Evolutionary conservation across 148 eudicot genomes (phyloP), one percentile per base, ranked within the genome.

Genomic region (Fagopyrum esculentum): DNA sequence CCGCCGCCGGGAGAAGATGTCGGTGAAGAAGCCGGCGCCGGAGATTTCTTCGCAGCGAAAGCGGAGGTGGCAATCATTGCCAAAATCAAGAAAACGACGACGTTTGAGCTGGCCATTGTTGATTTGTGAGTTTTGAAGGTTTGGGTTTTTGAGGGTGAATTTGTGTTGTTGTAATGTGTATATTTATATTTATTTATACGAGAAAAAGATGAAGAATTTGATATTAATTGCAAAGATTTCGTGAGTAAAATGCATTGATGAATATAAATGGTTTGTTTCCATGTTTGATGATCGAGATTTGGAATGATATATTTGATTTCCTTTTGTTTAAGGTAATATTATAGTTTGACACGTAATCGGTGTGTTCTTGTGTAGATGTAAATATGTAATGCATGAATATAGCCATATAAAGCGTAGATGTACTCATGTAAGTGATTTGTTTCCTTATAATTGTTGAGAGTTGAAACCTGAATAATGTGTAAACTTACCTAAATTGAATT

Each of bases 11-110:
- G 19, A 4, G 71, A 3, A 13, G 46, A 13, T 15, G 35, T 4
- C 1, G 71, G 47, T 6, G 71, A 12, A 17, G 71, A 19, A 35
- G 71, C 71, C 47, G 71, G 71, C 9, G 47, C 71, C 47, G 71
- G 71, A 66, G 70, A 35, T 40, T 40, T 66, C 19, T 5, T 13
- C 4, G 40, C 71, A n/a, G 71, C 47, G 19, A 66, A 13, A 5
- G 43, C 71, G 17, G 71, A 0, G 71, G 71, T 35, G 71, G 71
- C 71, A 35, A 66, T 13, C 47, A 66, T 5, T 12, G 71, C 46
- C 47, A 66, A 43, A 10, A 66, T 66, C 9, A 66, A 40, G 19
- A 66, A 43, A 66, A 66, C 47, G 71, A 66, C 71, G 71, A 66
- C 71, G 71, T 66, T 66, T 17, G 19, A 46, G 46, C 19, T 66